Conservation (phyloP, 345 rosid species). For the Gossypium rotundifolium region DNA sequence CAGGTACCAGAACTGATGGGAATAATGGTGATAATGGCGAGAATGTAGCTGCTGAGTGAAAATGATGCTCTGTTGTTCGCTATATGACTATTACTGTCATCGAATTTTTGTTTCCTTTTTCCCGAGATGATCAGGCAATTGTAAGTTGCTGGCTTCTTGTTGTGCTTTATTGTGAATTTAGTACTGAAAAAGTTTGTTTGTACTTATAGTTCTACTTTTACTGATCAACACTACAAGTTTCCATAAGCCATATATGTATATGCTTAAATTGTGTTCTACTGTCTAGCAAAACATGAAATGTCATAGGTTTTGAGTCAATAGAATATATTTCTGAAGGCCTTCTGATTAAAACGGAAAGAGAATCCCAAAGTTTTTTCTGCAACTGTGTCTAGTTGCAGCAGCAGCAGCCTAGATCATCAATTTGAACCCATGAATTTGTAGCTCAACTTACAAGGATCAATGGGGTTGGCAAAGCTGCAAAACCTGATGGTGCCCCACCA, state of each 20-base stretch:
- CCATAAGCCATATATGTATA: background rate
- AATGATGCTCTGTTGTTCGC: background rate
- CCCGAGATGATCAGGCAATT: slow-evolving; percentile 12
- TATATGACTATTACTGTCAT: background rate
- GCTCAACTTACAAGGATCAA: background rate
- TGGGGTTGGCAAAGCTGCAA: background rate
- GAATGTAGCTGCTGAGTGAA: slow-evolving; percentile 45
- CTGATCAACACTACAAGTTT: background rate
- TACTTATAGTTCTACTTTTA: background rate
- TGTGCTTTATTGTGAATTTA: slow-evolving; percentile 3
- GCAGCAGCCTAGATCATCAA: background rate
- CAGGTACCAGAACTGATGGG: slow-evolving; percentile 26
- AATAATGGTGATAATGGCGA: slow-evolving; percentile 23
- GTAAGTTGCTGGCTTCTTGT: slow-evolving; percentile 1
- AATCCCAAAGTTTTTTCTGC: background rate
- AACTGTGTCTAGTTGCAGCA: background rate
- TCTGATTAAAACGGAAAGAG: background rate
- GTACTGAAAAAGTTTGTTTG: background rate
- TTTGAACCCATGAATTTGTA: background rate
- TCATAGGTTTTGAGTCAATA: background rate
- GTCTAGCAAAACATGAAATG: background rate
- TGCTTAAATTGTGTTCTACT: background rate
- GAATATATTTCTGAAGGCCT: background rate
- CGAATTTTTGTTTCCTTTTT: background rate
- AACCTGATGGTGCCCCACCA: background rate